Conservation (phyloP, 176 grass and related monocot species). For the Oryza brachyantha region DNA sequence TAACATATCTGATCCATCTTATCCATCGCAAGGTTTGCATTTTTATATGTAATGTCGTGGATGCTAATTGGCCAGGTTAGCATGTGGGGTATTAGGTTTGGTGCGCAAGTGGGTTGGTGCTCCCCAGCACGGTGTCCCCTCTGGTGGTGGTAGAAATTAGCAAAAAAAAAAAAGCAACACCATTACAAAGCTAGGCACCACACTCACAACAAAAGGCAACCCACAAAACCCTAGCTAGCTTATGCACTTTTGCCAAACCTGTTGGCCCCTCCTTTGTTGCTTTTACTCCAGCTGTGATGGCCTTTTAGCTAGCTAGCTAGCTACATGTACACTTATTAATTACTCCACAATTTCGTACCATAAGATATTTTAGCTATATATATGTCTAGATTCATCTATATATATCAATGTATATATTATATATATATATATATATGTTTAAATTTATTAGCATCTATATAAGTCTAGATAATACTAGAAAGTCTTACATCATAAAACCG, state of each 20-base stretch:
- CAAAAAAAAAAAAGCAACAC: background rate
- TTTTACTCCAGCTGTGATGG: background rate
- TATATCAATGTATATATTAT: too few relatives aligned
- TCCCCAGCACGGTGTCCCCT: conserved; percentile 29
- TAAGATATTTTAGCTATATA: too few relatives aligned
- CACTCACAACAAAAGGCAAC: conserved; percentile 33
- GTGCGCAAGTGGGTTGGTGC: conserved; percentile 48
- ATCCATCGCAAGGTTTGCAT: background rate
- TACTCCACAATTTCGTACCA: too few relatives aligned
- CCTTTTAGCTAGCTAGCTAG: background rate
- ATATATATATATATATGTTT: too few relatives aligned
- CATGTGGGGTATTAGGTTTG: conserved; percentile 7
- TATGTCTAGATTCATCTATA: too few relatives aligned
- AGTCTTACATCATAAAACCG: too few relatives aligned
- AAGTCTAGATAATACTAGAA: too few relatives aligned
- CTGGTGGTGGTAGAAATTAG: conserved; percentile 28
- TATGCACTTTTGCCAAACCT: conserved; percentile 34
- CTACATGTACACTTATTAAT: background rate
- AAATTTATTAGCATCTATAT: too few relatives aligned
- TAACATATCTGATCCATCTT: conserved; percentile 28
- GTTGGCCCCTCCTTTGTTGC: background rate
- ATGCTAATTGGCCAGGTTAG: conserved; percentile 4
- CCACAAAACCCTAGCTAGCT: conserved; percentile 4
- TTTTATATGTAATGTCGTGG: conserved; percentile 11
- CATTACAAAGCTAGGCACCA: conserved; percentile 17